A percentile compares a stretch with the other conserved stretches of the same genome.
These are phyloP conservation scores for Lepidium aucheri DNA, from an alignment of 345 rosid species.

Conservation along the genomic window DNA sequence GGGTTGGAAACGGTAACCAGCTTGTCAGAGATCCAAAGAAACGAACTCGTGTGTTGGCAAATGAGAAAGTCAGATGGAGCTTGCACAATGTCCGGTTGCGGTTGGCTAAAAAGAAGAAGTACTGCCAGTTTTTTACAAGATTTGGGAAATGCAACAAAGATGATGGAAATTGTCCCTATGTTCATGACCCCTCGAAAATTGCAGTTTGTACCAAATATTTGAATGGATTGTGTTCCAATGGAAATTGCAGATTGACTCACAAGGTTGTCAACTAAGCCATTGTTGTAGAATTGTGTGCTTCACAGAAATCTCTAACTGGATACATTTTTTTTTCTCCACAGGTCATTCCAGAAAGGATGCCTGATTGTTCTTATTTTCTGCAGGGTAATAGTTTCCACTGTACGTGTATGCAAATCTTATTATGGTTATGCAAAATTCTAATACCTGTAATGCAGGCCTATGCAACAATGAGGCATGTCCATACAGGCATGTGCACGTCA, in stretches of 20 bases:
- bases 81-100: slow-evolving; percentile 71
- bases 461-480: slow-evolving; percentile 65
- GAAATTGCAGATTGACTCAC: slow-evolving; percentile 74
- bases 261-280: slow-evolving; percentile 37
- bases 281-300: neutral
- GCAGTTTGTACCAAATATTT: slow-evolving; percentile 81
- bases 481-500: slow-evolving; percentile 79
- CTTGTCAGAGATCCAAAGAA: slow-evolving; percentile 87
- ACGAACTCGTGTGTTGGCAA: slow-evolving; percentile 69
- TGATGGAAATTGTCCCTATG: slow-evolving; percentile 70
- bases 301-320: neutral
- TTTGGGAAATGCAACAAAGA: slow-evolving; percentile 87
- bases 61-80: slow-evolving; percentile 88
- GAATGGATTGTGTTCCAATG: slow-evolving; percentile 53
- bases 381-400: slow-evolving; percentile 41
- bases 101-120: slow-evolving; percentile 53
- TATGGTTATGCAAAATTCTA: neutral
- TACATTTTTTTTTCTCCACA: slow-evolving; percentile 27
- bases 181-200: slow-evolving; percentile 76
- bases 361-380: slow-evolving; percentile 71
- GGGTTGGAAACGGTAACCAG: slow-evolving; percentile 90
- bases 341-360: slow-evolving; percentile 89
- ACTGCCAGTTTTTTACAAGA: slow-evolving; percentile 83
- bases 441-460: slow-evolving; percentile 41
- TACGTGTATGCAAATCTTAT: neutral